Evolutionary conservation across 2,329 filamentous ascomycete genomes (phyloP), one percentile per base, ranked within the genome.

Genomic region (Ophiocordyceps sinensis): DNA sequence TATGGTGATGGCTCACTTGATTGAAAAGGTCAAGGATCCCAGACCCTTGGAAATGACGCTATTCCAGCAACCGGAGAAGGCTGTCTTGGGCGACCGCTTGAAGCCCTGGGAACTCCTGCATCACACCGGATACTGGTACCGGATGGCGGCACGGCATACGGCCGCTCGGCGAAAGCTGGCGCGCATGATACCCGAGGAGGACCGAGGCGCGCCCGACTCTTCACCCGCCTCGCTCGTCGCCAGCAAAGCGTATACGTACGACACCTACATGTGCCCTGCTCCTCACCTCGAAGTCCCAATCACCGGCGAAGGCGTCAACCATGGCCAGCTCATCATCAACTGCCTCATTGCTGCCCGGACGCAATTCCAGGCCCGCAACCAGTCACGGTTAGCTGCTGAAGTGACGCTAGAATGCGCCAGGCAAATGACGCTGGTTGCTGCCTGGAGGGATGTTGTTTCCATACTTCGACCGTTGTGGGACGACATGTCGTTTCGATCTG

Each of bases 101-200:
- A 69, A 72, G 30, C 77, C 78, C 0, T 80, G 75, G 72, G 77
- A 82, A 47, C 54, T 70, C 31, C 62, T 82, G 7, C 78, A 82
- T 46, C 78, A 82, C 51, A 66, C 71, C 1, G 78, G 78, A 6
- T 82, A 82, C 51, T 82, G 79, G 75, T 77, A 77, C 48, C 71
- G 73, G 13, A 57, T 70, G 36, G 77, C 77, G 2, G 72, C 75
- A 5, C 67, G 67, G n/a, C 74, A 80, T 48, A 59, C 73, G 2
- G 61, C 64, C 4, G 61, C 67, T 14, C 70, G 78, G 9, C 67
- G 73, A 34, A 62, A 56, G 19, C 55, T 78, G 36, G 77, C 77
- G 2, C 62, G 62, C 21, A 60, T 62, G 17, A 78, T 82, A 44
- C 69, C 77, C 0, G 70, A 78, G 26, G 75, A 78, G 43, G 75